A percentile compares a stretch with the other conserved stretches of the same genome.
These are phyloP conservation scores for Globisporangium spinosum DNA, from an alignment of 352 stramenopile genomes.

Conservation along the genomic window DNA sequence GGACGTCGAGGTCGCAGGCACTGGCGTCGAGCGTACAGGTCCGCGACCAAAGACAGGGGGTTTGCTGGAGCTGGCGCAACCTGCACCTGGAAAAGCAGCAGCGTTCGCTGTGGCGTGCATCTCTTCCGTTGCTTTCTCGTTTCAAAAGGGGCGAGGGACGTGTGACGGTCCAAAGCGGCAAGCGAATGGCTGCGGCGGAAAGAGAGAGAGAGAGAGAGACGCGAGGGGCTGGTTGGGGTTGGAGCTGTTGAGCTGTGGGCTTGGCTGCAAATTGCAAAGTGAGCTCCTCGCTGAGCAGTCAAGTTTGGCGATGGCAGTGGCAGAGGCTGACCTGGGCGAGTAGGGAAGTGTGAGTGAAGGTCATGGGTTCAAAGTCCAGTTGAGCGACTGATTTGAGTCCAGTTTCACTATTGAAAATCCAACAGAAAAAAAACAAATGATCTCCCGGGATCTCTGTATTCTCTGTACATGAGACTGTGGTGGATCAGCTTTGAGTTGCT, in stretches of 20 bases:
- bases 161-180: neutral
- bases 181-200: neutral
- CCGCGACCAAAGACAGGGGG: slow-evolving; percentile 6
- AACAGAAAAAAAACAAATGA: neutral
- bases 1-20: neutral
- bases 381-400: neutral
- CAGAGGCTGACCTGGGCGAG: neutral
- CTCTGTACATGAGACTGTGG: no score
- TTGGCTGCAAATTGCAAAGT: slow-evolving; percentile 21
- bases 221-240: no score
- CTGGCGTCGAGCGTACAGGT: neutral
- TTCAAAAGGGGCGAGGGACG: neutral
- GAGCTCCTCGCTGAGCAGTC: neutral
- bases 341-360: neutral
- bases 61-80: slow-evolving; percentile 1
- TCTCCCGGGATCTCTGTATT: no score
- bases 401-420: neutral
- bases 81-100: neutral
- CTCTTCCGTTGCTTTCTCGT: neutral
- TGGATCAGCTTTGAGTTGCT: no score
- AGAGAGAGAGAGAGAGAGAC: neutral
- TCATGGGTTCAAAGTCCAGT: neutral
- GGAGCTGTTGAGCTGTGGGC: slow-evolving; percentile 8
- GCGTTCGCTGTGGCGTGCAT: neutral
- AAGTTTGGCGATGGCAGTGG: no score